These are phyloP conservation scores for Neofusicoccum ribis DNA, from an alignment of 2,329 filamentous ascomycete genomes.

Conservation along the genomic window DNA sequence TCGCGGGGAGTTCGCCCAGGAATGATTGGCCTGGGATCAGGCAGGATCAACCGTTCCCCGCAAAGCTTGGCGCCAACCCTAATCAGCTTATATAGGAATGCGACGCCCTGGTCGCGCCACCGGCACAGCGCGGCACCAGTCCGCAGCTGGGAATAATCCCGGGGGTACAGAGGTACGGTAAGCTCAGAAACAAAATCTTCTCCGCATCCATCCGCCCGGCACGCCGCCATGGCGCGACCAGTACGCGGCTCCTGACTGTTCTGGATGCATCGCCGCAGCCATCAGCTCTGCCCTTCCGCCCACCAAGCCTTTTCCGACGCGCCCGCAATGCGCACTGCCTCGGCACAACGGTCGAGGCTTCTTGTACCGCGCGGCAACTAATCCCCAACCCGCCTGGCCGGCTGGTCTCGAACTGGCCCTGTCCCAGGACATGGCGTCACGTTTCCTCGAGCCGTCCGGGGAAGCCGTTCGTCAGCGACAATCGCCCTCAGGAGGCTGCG, in stretches of 20 bases:
- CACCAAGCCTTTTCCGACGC: not conserved
- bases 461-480: not conserved
- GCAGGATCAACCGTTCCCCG: constrained; percentile 7
- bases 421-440: not conserved
- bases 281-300: not conserved
- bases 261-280: constrained; percentile 8
- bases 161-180: constrained; percentile 1
- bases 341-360: constrained; percentile 4
- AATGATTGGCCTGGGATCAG: constrained; percentile 3
- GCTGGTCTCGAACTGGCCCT: not conserved
- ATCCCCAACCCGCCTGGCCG: not conserved
- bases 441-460: not conserved
- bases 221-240: constrained; percentile 5
- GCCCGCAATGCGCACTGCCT: not conserved
- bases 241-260: not conserved
- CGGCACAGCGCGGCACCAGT: constrained; percentile 5
- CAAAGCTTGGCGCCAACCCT: constrained; percentile 15
- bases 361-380: not conserved
- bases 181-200: constrained; percentile 10
- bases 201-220: constrained; percentile 13
- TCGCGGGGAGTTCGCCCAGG: not conserved
- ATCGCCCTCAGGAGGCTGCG: not conserved
- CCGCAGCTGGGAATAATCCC: constrained; percentile 3
- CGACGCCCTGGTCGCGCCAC: not conserved
- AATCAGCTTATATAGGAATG: not conserved